Conservation (phyloP, 768 basidiomycete species). For the Boletellus sp. region DNA sequence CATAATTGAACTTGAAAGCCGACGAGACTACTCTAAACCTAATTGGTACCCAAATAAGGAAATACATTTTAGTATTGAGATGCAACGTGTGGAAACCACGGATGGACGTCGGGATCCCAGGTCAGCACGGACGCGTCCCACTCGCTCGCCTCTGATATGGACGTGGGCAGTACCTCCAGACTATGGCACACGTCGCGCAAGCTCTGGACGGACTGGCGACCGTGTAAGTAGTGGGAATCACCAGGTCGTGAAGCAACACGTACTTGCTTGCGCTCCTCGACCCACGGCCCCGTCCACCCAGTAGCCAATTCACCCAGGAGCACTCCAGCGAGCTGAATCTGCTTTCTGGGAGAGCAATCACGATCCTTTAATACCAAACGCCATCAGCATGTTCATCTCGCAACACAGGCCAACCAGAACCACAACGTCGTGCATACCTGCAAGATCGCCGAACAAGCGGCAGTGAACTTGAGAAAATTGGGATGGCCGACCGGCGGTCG, state of each 20-base stretch:
- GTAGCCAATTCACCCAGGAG: slow-evolving; percentile 35
- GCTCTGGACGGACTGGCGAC: slow-evolving; percentile 39
- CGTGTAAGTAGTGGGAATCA: not conserved
- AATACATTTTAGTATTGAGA: not conserved
- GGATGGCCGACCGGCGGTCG: slow-evolving; percentile 51
- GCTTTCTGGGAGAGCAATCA: slow-evolving; percentile 38
- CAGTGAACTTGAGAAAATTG: slow-evolving; percentile 47
- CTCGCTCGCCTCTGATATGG: slow-evolving; percentile 26
- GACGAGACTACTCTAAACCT: not conserved
- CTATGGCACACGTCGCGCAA: slow-evolving; percentile 37
- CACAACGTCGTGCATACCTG: slow-evolving; percentile 28
- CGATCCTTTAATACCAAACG: slow-evolving; percentile 30
- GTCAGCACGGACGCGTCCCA: slow-evolving; percentile 42
- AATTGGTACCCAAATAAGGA: not conserved
- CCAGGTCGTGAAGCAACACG: not conserved
- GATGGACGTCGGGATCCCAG: slow-evolving; percentile 47
- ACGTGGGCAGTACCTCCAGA: slow-evolving; percentile 37
- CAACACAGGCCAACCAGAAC: not conserved
- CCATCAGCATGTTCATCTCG: not conserved
- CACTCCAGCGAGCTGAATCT: slow-evolving; percentile 42
- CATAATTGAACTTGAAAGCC: too few relatives aligned
- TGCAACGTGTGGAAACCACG: slow-evolving; percentile 48
- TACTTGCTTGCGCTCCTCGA: slow-evolving; percentile 46
- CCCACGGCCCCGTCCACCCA: slow-evolving; percentile 47
- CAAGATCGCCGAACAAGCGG: slow-evolving; percentile 36